Evolutionary conservation across 2,329 filamentous ascomycete species (phyloP), one percentile per base, ranked within the genome.

Genomic region (Aspergillus costaricaensis): DNA sequence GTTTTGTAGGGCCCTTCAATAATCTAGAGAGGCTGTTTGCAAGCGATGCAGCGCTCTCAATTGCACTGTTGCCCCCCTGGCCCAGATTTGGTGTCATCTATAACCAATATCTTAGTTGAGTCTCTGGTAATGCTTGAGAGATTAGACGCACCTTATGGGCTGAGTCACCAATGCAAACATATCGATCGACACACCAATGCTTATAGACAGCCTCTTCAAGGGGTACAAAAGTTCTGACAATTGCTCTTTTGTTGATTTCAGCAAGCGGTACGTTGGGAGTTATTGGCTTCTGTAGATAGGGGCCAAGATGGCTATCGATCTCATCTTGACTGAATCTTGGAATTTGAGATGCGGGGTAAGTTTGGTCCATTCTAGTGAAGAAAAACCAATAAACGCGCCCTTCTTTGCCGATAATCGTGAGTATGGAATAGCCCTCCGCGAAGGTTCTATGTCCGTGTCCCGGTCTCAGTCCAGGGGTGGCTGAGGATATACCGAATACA

Each of bases 371-470:
- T 15, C 49, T 57, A 3, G 12, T 49, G 23, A 63, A 61, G 3
- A 66, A 9, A 38, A 65, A 66, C 56, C 51, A 65, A 23, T 58
- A 64, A 5, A 61, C 58, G 4, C 43, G 41, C 4, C 52, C 57
- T 2, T 59, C 8, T 27, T 64, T 66, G 9, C 60, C 52, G 6
- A 43, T 19, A 3, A 65, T 43, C 1, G 23, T 49, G 12, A 65
- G 10, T 1, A 55, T 39, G 3, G 50, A 55, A 19, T 47, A 61
- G 2, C 41, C 53, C 3, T 59, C 44, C 3, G 23, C 48, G 27
- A 48, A 63, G 38, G 58, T 61, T 2, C 53, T 47, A 25, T 61
- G 54, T 17, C 30, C 32, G 3, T 60, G 27, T 30, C 27, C 27
- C 3, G 27, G 27, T 30, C 9, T 30, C 27, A 30, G 27, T 30